phyloP scores from a whole-genome alignment of 164 flowering plant species.

The Dillenia turbinata region DNA sequence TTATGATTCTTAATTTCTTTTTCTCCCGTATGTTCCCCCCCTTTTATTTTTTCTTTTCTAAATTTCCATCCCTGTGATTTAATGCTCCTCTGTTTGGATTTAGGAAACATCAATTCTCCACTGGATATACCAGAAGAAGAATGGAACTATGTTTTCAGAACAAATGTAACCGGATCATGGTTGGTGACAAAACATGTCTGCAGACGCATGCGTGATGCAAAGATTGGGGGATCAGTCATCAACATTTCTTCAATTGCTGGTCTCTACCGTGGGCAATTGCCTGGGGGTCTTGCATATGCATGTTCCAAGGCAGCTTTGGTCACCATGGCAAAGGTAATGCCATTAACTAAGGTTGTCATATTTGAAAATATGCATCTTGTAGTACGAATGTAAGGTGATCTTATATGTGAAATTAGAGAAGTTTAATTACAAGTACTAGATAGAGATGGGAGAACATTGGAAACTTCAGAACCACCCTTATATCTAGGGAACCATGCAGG shows the following conservation, averaged over 20 bases:
- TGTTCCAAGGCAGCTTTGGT: conserved; percentile 57
- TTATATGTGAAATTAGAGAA: too few species aligned
- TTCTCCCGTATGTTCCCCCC: too few species aligned
- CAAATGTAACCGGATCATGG: conserved; percentile 76
- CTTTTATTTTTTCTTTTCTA: too few species aligned
- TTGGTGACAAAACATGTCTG: conserved; percentile 60
- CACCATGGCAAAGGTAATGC: conserved; percentile 56
- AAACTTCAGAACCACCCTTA: too few species aligned
- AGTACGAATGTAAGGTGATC: neutral
- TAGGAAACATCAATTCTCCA: conserved; percentile 44
- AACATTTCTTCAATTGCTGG: conserved; percentile 74
- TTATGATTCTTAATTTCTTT: too few species aligned
- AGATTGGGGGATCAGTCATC: conserved; percentile 58
- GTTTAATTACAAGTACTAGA: too few species aligned
- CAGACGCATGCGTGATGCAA: conserved; percentile 47
- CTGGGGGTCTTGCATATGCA: conserved; percentile 57
- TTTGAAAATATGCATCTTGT: neutral
- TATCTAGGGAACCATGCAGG: too few species aligned
- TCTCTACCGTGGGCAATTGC: conserved; percentile 50
- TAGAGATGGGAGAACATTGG: too few species aligned
- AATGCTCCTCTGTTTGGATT: too few species aligned
- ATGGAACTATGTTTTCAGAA: conserved; percentile 43
- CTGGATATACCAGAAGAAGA: conserved; percentile 64
- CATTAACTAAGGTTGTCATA: neutral
- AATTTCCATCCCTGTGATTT: too few species aligned